A percentile compares a stretch with the other conserved stretches of the same genome.
These are phyloP conservation scores for Leptomonas seymouri DNA, from an alignment of 208 protist genomes.

Conservation along the genomic window DNA sequence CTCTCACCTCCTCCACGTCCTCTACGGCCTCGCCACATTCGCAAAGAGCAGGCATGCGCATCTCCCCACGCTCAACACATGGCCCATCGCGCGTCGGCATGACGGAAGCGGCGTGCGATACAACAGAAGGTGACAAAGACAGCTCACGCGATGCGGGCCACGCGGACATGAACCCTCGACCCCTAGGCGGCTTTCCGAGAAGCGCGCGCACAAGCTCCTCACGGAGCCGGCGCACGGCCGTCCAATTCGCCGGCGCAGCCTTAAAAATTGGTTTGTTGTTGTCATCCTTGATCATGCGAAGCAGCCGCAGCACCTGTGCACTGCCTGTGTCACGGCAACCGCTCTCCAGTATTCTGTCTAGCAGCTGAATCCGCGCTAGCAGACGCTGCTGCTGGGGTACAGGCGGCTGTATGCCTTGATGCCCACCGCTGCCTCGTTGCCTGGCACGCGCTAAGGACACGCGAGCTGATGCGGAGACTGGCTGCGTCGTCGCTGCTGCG, in stretches of 20 bases:
- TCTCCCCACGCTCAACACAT: neutral
- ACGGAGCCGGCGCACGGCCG: neutral
- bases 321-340: neutral
- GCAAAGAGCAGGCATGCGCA: neutral
- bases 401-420: too few species aligned
- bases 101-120: too few species aligned
- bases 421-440: neutral
- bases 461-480: neutral
- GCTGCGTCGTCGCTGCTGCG: neutral
- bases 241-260: conserved; percentile 9
- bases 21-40: neutral
- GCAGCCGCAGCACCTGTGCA: neutral
- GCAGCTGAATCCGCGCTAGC: conserved; percentile 12
- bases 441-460: neutral
- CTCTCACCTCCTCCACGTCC: neutral
- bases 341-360: conserved; percentile 8
- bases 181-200: neutral
- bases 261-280: neutral
- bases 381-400: conserved; percentile 4
- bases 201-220: conserved; percentile 6
- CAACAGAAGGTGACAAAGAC: neutral
- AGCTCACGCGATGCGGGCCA: neutral
- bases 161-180: too few species aligned
- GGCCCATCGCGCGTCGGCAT: neutral
- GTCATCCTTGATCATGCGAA: conserved; percentile 2